Conservation (phyloP, 129 eudicot genomes). For the Chrysanthemum seticuspe region DNA sequence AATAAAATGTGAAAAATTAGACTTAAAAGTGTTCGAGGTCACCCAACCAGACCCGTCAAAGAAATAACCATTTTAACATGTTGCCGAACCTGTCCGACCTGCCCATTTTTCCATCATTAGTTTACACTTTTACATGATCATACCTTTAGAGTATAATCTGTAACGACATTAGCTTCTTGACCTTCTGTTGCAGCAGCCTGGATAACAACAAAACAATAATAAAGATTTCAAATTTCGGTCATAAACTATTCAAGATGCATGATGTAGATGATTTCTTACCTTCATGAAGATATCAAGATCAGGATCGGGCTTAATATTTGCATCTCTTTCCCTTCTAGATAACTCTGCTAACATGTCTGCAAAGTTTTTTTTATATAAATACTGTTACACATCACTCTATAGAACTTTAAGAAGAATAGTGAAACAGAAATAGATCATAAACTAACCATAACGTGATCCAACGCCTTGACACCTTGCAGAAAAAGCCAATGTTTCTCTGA, state of each 20-base stretch:
- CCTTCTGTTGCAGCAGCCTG: conserved; percentile 80
- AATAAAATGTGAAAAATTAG: no score
- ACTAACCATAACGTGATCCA: conserved; percentile 86
- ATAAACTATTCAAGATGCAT: conserved; percentile 5
- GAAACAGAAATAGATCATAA: background rate
- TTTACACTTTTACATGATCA: background rate
- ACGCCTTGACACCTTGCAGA: conserved; percentile 92
- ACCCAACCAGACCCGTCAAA: background rate
- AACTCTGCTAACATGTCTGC: conserved; percentile 86
- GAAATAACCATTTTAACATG: background rate
- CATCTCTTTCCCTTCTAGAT: conserved; percentile 80
- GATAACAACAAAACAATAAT: conserved; percentile 17
- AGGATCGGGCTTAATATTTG: conserved; percentile 84
- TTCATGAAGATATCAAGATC: conserved; percentile 86
- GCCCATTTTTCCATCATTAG: background rate
- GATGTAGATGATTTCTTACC: conserved; percentile 36
- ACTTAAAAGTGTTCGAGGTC: background rate
- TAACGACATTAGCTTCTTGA: conserved; percentile 69
- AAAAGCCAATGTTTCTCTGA: conserved; percentile 83
- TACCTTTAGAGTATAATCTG: conserved; percentile 85
- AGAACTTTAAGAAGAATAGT: background rate
- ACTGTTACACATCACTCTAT: background rate
- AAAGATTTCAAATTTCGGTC: background rate
- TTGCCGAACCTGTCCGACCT: background rate
- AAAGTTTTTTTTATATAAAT: conserved; percentile 4